Conservation (phyloP, 148 eudicot species). For the Rhododendron ovatum region DNA sequence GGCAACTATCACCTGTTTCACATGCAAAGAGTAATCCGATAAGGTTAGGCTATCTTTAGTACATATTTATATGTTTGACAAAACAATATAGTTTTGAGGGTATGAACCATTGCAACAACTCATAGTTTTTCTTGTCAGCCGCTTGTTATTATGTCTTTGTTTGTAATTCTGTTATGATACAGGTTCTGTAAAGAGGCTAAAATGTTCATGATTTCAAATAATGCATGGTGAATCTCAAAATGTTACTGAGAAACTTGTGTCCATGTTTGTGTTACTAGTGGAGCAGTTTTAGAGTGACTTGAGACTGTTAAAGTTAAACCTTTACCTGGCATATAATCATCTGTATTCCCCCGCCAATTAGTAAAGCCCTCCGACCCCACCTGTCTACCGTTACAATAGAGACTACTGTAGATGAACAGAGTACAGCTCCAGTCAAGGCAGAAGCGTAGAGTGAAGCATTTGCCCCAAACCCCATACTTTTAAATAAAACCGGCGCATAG, state of each 20-base stretch:
- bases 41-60: neutral
- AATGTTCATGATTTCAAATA: neutral
- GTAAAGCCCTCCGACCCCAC: slow-evolving; percentile 59
- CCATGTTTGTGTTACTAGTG: neutral
- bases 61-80: neutral
- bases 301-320: neutral
- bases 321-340: slow-evolving; percentile 62
- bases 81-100: neutral
- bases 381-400: slow-evolving; percentile 61
- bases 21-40: neutral
- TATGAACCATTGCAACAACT: neutral
- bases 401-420: slow-evolving; percentile 49
- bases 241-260: neutral
- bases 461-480: slow-evolving; percentile 62
- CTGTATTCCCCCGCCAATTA: slow-evolving; percentile 56
- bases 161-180: neutral
- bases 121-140: neutral
- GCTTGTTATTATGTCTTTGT: neutral
- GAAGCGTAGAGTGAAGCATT: slow-evolving; percentile 63
- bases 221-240: neutral
- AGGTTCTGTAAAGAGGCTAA: neutral
- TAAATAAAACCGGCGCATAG: slow-evolving; percentile 80
- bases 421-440: slow-evolving; percentile 59
- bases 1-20: slow-evolving; percentile 60
- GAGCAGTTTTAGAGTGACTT: neutral